Evolutionary conservation across 176 grass and related monocot species (phyloP), one percentile per base, ranked within the genome.

Genomic region (Aegilops speltoides): DNA sequence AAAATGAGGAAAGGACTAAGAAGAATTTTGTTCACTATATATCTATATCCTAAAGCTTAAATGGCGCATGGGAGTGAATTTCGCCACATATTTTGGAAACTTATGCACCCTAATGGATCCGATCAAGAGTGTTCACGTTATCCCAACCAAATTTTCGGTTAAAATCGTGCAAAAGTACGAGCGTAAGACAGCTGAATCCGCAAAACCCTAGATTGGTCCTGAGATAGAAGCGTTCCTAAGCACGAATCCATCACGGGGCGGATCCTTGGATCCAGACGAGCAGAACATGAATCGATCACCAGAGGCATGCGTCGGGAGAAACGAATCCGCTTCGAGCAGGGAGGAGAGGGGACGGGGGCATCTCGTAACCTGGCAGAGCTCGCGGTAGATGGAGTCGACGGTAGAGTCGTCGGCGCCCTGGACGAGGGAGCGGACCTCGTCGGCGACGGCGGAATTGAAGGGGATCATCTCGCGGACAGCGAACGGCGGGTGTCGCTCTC

Each of bases 351-450:
- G 37, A 45, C 38, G 70, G 37, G 37, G 72, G 64, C 23, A 79
- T 1, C 23, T 61, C 19, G 36, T 84, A 80, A 91, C 89, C 89
- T 91, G 89, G 81, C 81, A 91, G 68, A 91, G 89, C 61, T 91
- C 85, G 85, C 85, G 85, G 24, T 68, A 79, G 68, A 84, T 80
- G 36, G 81, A 59, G 8, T 84, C 81, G 76, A 80, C 88, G 91
- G 87, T 93, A 83, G 88, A 91, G 11, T 87, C 88, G 66, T 87
- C 87, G 46, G 85, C 86, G 77, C 71, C 82, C 80, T 89, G 90
- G 22, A 96, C 37, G 85, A 99, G 87, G 33, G 81, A 64, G 74
- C 90, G 94, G 43, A 96, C 90, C 86, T 94, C 88, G 17, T 80
- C 89, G 76, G 90, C 81, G 77, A 97, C 73, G 43, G 87, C 85